Base-by-base conservation (phyloP, 75 land plant genomes). In the Ceratopteris richardii region DNA sequence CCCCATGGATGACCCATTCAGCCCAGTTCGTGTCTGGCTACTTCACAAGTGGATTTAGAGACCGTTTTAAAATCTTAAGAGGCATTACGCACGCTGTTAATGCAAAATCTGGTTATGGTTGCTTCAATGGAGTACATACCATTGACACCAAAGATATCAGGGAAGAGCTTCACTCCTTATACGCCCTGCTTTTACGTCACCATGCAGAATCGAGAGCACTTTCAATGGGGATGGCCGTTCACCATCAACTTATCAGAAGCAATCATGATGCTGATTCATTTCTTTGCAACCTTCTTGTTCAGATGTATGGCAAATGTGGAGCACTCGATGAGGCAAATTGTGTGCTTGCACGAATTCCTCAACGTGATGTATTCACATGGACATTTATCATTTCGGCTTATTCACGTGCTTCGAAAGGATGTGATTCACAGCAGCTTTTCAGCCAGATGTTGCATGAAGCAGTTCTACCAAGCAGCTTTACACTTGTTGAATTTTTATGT, bases 221-320 rank as follows among this genome's bases (percentile, higher is more conserved):
- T 2, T 20, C 51, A 50, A 24, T 21, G 51, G 57, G 57, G 23
- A 54, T 14, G 57, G 18, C 11, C 29, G 5, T 21, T 16, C 57
- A 54, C 16, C 12, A 54, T 23, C 31, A 54, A 2, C 29, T 54
- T 16, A 54, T 54, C 16, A 16, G 17, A 22, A 16, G 31, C 16
- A 13, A 23, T 2, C 31, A 11, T 17, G 57, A 54, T 1, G 29
- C 16, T 2, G 31, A 54, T 54, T 2, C 16, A 10, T 27, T 54
- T 26, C 23, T 54, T 16, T 2, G n/a, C 22, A 54, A 30, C 23
- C 33, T 31, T 40, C 48, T 58, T 58, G 19, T 58, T 1, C 43
- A 58, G 11, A 58, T 58, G 61, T 58, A 58, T 40, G 61, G 61
- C 5, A 58, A 40, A 19, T 58, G 61, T 31, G 46, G 46, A 58